phyloP scores from a whole-genome alignment of 208 protist genomes.

The Crithidia fasciculata region DNA sequence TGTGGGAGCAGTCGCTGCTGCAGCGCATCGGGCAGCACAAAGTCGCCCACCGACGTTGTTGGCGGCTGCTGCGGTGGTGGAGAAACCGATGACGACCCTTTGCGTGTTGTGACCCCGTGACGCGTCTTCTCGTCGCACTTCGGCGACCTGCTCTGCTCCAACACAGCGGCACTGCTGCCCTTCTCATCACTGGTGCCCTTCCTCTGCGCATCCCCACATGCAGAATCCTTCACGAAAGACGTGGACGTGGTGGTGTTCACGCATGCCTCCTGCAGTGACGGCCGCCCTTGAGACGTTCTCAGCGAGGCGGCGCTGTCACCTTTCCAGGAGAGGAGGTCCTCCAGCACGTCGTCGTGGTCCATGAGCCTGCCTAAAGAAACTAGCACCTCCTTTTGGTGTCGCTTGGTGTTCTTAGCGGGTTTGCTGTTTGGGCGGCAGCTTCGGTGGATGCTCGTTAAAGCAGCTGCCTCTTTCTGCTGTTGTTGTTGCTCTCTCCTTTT shows the following conservation, averaged over 20 bases:
- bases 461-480: no score
- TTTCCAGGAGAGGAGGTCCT: constrained; percentile 74
- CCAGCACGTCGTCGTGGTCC: constrained; percentile 61
- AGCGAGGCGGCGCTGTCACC: constrained; percentile 8
- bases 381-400: no score
- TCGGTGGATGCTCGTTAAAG: no score
- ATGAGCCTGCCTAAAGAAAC: constrained; percentile 1
- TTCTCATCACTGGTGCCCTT: no score
- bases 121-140: no score
- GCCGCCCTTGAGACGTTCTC: not conserved
- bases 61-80: not conserved
- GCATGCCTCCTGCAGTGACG: constrained; percentile 24
- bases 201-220: no score
- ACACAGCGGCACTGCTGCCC: no score
- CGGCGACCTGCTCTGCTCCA: no score
- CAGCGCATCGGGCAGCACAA: constrained; percentile 37
- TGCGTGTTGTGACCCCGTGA: not conserved
- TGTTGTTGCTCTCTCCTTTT: not conserved
- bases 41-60: not conserved
- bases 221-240: no score
- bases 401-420: no score
- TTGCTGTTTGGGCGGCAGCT: no score
- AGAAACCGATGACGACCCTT: not conserved
- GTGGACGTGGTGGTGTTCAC: constrained; percentile 19
- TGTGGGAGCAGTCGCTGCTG: constrained; percentile 87